Evolutionary conservation across 257 asterid genomes (phyloP), one percentile per base, ranked within the genome.

Genomic region (Solanum habrochaites): DNA sequence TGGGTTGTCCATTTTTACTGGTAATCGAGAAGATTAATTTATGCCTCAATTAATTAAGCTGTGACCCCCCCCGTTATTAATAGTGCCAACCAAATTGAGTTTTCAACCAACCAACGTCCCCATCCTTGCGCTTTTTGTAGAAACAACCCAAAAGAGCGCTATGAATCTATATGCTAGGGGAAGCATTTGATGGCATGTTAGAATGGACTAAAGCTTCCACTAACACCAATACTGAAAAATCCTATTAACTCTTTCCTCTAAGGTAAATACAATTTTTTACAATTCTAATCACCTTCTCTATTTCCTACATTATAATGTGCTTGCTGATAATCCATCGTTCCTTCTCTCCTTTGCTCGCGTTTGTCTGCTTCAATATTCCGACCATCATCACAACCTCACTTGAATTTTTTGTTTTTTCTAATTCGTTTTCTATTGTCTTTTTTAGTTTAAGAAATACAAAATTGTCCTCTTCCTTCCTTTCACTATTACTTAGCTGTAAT

Each of bases 401-500:
- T 0, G 5, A 39, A 73, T 39, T 23, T 20, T 39, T 39, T 35
- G 1, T 7, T 66, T 25, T 66, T 27, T 20, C 37, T 5, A 47
- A 4, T 52, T 11, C 31, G 4, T 74, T 67, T 82, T n/a, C 32
- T n/a, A 18, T 64, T 12, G 31, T 12, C 83, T 56, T 72, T 18
- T 87, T 87, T 2, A 88, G 86, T 62, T 87, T 74, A 52, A 86
- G 45, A 52, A 89, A 85, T 31, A 87, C 84, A 66, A 71, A 66
- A 40, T 72, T 32, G 20, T 89, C 87, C 18, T 47, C 18, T 13
- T 13, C 56, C 86, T 83, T 88, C 13, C 89, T 90, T 43, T 86
- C 89, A 39, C 91, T 90, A 35, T 75, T 83, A 39, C 87, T 75
- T 58, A 89, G 75, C 8, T 72, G 86, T 35, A 90, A 60, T 67